A percentile compares a stretch with the other conserved stretches of the same genome.
These are phyloP conservation scores for Bertia moriformis DNA, from an alignment of 2,329 filamentous ascomycete genomes.

Conservation along the genomic window DNA sequence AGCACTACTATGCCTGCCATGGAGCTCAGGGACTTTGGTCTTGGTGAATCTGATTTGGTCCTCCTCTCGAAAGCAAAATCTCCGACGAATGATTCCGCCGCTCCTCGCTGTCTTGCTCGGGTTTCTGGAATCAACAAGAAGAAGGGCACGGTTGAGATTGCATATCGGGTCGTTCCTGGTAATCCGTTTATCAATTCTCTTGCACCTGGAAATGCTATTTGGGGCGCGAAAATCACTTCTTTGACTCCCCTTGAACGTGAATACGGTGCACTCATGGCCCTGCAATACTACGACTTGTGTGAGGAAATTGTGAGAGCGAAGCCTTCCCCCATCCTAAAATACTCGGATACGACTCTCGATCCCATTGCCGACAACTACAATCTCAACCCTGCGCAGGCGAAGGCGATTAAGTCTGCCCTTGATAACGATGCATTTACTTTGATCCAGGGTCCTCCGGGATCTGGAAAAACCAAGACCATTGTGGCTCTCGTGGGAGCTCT, in stretches of 20 bases:
- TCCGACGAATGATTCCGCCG: conserved; percentile 49
- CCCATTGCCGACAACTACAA: conserved; percentile 63
- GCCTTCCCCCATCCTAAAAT: conserved; percentile 75
- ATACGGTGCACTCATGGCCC: conserved; percentile 75
- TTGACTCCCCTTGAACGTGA: conserved; percentile 92
- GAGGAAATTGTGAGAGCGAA: conserved; percentile 80
- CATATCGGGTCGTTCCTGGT: conserved; percentile 63
- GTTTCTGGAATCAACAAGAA: conserved; percentile 71
- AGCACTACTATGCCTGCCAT: conserved; percentile 64
- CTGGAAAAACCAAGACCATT: conserved; percentile 97
- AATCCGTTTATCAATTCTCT: conserved; percentile 38
- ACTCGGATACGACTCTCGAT: conserved; percentile 58
- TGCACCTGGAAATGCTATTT: conserved; percentile 53
- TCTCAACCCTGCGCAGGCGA: conserved; percentile 78
- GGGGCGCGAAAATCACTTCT: conserved; percentile 73
- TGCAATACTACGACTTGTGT: conserved; percentile 92
- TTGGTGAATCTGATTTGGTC: conserved; percentile 78
- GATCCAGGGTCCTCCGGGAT: conserved; percentile 91
- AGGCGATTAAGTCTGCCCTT: conserved; percentile 77
- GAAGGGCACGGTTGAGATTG: conserved; percentile 67
- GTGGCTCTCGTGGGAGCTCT: conserved; percentile 87
- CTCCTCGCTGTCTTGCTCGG: conserved; percentile 72
- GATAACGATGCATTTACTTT: conserved; percentile 96
- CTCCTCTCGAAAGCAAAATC: conserved; percentile 63
- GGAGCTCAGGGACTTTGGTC: conserved; percentile 55